Conservation (phyloP, 345 rosid species). For the Eucalyptus cloeziana region DNA sequence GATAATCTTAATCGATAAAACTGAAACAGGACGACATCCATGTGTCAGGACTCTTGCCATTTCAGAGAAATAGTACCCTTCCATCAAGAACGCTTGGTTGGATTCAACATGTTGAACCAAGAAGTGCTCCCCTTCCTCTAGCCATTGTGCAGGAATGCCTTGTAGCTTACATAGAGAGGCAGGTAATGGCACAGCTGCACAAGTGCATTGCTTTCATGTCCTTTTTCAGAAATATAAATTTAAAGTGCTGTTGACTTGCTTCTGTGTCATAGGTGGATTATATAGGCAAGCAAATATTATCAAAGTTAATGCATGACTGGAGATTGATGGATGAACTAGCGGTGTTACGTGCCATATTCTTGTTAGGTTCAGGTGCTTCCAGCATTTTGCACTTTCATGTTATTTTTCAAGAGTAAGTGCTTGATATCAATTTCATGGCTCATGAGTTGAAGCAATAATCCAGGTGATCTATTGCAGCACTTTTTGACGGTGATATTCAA, state of each 20-base stretch:
- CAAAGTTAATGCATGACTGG: slow-evolving; percentile 91
- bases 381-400: neutral
- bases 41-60: slow-evolving; percentile 70
- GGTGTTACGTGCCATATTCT: slow-evolving; percentile 88
- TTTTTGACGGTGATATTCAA: slow-evolving; percentile 68
- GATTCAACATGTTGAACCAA: slow-evolving; percentile 56
- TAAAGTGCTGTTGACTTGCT: neutral
- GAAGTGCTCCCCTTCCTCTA: slow-evolving; percentile 55
- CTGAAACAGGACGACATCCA: slow-evolving; percentile 46
- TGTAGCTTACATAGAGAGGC: slow-evolving; percentile 54
- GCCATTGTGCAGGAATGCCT: slow-evolving; percentile 88
- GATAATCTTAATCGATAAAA: neutral
- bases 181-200: slow-evolving; percentile 30
- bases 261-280: slow-evolving; percentile 51
- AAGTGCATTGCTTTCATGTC: neutral
- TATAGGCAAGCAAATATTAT: slow-evolving; percentile 65
- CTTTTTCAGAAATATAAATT: neutral
- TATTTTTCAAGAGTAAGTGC: neutral
- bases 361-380: slow-evolving; percentile 83
- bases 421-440: neutral
- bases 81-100: slow-evolving; percentile 62
- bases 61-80: slow-evolving; percentile 86
- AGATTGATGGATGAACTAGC: slow-evolving; percentile 94
- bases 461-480: slow-evolving; percentile 96
- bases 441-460: neutral